Evolutionary conservation across 2,329 filamentous ascomycete genomes (phyloP).

Genomic region (Dactylellina cionopaga): DNA sequence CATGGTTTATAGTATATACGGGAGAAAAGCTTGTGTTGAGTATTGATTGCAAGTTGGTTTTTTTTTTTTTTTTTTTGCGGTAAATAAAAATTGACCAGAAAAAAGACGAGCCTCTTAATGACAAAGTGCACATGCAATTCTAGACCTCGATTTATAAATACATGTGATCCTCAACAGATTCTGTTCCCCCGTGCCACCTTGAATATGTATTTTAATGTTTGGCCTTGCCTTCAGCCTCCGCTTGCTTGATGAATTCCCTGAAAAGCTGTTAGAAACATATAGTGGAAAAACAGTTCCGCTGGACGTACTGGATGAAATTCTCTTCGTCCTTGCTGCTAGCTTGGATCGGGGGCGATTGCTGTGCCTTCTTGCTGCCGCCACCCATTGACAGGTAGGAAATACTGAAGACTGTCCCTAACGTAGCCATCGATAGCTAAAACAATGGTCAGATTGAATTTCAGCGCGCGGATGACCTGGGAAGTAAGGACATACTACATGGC

Average conservation of each 20-base stretch:
- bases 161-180: no score
- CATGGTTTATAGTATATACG: conserved; percentile 66
- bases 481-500: conserved; percentile 64
- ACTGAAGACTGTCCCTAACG: conserved; percentile 51
- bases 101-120: no score
- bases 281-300: no score
- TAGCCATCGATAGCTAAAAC: conserved; percentile 55
- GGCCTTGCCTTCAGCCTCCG: conserved; percentile 55
- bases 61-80: no score
- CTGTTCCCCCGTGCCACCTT: no score
- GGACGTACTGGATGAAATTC: conserved; percentile 56
- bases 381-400: conserved; percentile 36
- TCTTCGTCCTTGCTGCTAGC: conserved; percentile 56
- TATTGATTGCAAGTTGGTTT: no score
- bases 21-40: no score
- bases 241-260: conserved; percentile 56
- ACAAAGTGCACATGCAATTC: no score
- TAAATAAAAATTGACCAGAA: neutral
- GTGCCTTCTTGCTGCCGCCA: conserved; percentile 52
- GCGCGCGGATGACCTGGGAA: neutral
- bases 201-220: conserved; percentile 48
- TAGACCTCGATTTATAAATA: no score
- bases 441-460: neutral
- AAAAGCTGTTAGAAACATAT: neutral
- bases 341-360: conserved; percentile 55